These are phyloP conservation scores for Ophiostoma fasciatum DNA, from an alignment of 2,329 filamentous ascomycete species.

Conservation along the genomic window DNA sequence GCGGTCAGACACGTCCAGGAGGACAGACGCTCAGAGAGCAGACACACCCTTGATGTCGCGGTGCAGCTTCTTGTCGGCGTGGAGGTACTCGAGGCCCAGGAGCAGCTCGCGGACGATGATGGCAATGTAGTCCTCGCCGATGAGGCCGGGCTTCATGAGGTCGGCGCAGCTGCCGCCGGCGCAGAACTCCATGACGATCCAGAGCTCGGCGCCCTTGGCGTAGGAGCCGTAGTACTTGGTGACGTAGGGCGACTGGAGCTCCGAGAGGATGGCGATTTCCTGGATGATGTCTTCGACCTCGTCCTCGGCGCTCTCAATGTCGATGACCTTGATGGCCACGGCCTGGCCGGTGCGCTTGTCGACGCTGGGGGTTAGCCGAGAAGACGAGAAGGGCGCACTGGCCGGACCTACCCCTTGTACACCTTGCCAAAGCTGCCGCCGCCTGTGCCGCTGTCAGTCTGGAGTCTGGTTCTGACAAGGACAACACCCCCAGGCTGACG, in stretches of 20 bases:
- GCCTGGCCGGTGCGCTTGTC: slow-evolving; percentile 87
- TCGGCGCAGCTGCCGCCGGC: slow-evolving; percentile 93
- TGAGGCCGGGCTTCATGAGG: slow-evolving; percentile 82
- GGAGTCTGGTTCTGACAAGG: no score
- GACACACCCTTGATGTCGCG: slow-evolving; percentile 97
- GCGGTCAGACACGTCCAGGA: no score
- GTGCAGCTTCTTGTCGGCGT: slow-evolving; percentile 90
- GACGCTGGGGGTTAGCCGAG: slow-evolving; percentile 40
- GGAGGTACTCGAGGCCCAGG: slow-evolving; percentile 80
- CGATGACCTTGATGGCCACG: slow-evolving; percentile 96
- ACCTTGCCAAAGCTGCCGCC: slow-evolving; percentile 98
- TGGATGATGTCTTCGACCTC: slow-evolving; percentile 99
- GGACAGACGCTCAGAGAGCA: no score
- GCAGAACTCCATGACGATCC: slow-evolving; percentile 99
- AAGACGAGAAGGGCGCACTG: neutral
- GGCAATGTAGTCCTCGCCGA: slow-evolving; percentile 90
- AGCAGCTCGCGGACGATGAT: slow-evolving; percentile 88
- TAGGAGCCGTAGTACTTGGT: slow-evolving; percentile 98
- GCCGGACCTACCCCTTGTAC: slow-evolving; percentile 69
- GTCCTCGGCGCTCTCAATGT: slow-evolving; percentile 97
- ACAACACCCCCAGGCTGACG: no score
- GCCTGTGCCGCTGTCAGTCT: no score
- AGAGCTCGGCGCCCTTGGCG: slow-evolving; percentile 86
- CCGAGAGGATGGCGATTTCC: slow-evolving; percentile 93
- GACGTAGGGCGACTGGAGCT: slow-evolving; percentile 88